Percentiles rank a stretch among this genome's conserved stretches.
phyloP scores from a whole-genome alignment of 2,329 filamentous ascomycete species.

The Diaporthe citri region DNA sequence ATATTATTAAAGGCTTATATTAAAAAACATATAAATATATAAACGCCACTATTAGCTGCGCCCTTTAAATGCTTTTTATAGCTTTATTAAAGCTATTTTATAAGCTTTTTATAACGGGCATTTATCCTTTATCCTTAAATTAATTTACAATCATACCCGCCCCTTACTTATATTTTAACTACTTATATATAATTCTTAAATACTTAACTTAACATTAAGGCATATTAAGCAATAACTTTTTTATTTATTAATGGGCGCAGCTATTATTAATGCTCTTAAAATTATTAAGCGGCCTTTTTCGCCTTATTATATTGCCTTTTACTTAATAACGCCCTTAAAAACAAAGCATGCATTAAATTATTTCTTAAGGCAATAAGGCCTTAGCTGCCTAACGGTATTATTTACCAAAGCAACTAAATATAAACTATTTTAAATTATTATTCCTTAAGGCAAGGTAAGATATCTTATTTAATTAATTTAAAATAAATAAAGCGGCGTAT shows the following conservation, averaged over 20 bases:
- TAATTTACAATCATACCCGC: not conserved
- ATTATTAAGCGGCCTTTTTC: not conserved
- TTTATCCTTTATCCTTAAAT: not conserved
- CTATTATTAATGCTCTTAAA: not conserved
- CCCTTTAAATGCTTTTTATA: not conserved
- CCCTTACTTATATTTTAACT: not conserved
- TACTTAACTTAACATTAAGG: not conserved
- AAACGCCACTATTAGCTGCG: too few species aligned
- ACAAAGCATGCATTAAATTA: not conserved
- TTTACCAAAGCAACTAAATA: not conserved
- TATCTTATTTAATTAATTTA: not conserved
- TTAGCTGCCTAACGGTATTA: not conserved
- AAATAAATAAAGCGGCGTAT: not conserved
- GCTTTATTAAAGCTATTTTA: not conserved
- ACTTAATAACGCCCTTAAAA: not conserved
- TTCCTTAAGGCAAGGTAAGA: not conserved
- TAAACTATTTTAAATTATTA: not conserved
- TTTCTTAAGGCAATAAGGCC: not conserved
- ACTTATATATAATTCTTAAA: not conserved
- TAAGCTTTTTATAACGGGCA: not conserved
- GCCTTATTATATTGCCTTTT: not conserved
- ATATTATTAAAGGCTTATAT: too few species aligned
- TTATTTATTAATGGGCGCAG: not conserved
- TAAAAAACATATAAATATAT: too few species aligned
- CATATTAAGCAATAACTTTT: not conserved